These are phyloP conservation scores for Whalleya microplaca DNA, from an alignment of 2,329 filamentous ascomycete genomes.

Conservation along the genomic window DNA sequence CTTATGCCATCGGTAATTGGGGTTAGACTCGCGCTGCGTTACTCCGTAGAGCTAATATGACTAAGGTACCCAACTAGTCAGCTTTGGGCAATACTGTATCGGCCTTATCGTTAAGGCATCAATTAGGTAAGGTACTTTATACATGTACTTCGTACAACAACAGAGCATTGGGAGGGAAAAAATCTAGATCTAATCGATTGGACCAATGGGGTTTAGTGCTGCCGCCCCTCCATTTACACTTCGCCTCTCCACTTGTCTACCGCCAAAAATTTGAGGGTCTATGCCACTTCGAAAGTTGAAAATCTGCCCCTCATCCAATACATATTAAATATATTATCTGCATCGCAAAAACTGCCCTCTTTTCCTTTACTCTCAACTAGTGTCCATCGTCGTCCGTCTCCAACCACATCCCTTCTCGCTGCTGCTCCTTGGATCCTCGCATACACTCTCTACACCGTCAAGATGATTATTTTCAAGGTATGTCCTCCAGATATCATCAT, in stretches of 20 bases:
- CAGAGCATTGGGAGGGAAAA: constrained; percentile 18
- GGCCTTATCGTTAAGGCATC: neutral
- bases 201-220: constrained; percentile 14
- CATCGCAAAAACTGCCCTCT: constrained; percentile 33
- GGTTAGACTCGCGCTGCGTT: no score
- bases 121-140: no score
- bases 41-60: no score
- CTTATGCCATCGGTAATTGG: no score
- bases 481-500: constrained; percentile 25
- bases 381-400: constrained; percentile 20
- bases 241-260: constrained; percentile 25
- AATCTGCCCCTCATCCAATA: constrained; percentile 35
- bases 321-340: constrained; percentile 21
- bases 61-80: neutral
- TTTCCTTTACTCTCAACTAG: constrained; percentile 24
- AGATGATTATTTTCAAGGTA: constrained; percentile 77
- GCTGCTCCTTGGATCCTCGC: constrained; percentile 21
- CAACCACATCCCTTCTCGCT: constrained; percentile 14
- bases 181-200: constrained; percentile 28
- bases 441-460: constrained; percentile 44
- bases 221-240: constrained; percentile 21
- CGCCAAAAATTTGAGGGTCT: constrained; percentile 36
- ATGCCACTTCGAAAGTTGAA: constrained; percentile 19
- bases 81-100: neutral
- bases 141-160: no score